Evolutionary conservation across 2,329 filamentous ascomycete species (phyloP).

Genomic region (Xylariaceae sp.): DNA sequence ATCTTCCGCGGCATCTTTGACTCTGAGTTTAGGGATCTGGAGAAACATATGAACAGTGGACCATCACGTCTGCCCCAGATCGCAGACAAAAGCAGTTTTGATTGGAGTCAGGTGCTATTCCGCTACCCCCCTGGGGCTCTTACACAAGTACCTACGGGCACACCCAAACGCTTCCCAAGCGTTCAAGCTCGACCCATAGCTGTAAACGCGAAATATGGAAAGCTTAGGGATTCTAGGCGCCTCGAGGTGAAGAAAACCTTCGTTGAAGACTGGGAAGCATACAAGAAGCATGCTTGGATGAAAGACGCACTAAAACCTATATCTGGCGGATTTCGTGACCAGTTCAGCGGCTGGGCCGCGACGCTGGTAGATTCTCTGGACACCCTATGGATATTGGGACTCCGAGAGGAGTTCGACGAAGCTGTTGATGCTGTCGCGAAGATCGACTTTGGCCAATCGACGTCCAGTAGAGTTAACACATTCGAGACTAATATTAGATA

Average conservation of each 20-base stretch:
- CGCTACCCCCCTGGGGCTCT: conserved; percentile 13
- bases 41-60: conserved; percentile 24
- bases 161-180: conserved; percentile 3
- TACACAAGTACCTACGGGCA: conserved; percentile 12
- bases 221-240: conserved; percentile 37
- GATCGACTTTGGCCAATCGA: conserved; percentile 55
- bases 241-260: conserved; percentile 44
- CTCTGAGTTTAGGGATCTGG: conserved; percentile 19
- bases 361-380: conserved; percentile 60
- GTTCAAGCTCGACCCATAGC: conserved; percentile 15
- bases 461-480: conserved; percentile 43
- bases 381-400: conserved; percentile 56
- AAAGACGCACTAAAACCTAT: conserved; percentile 55
- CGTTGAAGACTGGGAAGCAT: conserved; percentile 49
- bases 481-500: conserved; percentile 55
- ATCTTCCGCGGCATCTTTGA: background rate
- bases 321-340: conserved; percentile 48
- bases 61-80: conserved; percentile 1
- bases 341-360: conserved; percentile 58
- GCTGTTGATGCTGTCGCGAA: conserved; percentile 50
- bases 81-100: conserved; percentile 27
- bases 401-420: conserved; percentile 55
- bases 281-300: conserved; percentile 54
- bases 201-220: background rate
- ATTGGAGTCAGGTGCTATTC: conserved; percentile 24